Conservation (phyloP, 495 filamentous ascomycete genomes). For the Talaromyces proteolyticus region DNA sequence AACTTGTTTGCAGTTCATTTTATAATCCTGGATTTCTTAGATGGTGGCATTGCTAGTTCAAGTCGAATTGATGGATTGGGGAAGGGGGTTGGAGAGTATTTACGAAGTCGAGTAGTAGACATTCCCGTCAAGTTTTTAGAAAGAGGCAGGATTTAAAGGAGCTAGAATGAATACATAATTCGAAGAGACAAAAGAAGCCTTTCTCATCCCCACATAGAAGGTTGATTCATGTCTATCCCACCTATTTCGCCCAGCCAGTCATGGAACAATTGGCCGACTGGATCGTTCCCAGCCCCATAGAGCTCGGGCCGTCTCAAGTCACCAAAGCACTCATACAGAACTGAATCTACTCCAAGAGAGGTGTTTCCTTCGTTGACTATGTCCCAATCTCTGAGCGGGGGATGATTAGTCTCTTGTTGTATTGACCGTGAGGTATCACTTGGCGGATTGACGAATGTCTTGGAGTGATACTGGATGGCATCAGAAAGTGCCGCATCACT, state of each 20-base stretch:
- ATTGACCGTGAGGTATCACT: too few species aligned
- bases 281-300: conserved; percentile 10
- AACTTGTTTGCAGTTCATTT: conserved; percentile 21
- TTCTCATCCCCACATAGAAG: background rate
- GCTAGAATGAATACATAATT: too few species aligned
- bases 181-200: too few species aligned
- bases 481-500: conserved; percentile 18
- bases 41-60: conserved; percentile 19
- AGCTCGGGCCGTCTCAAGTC: conserved; percentile 14
- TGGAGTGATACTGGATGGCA: conserved; percentile 15
- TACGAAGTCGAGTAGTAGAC: conserved; percentile 15
- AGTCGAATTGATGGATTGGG: conserved; percentile 19
- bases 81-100: conserved; percentile 23
- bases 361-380: background rate
- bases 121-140: conserved; percentile 13
- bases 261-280: conserved; percentile 15
- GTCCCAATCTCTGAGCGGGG: too few species aligned
- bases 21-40: conserved; percentile 15
- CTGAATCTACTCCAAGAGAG: conserved; percentile 14
- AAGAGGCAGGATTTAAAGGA: background rate
- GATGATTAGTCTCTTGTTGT: too few species aligned
- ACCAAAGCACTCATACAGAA: conserved; percentile 16
- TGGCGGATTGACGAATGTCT: too few species aligned
- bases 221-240: background rate
- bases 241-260: conserved; percentile 22